Evolutionary conservation across 2,329 filamentous ascomycete genomes (phyloP), one percentile per base, ranked within the genome.

Genomic region (Orbilia javanica): DNA sequence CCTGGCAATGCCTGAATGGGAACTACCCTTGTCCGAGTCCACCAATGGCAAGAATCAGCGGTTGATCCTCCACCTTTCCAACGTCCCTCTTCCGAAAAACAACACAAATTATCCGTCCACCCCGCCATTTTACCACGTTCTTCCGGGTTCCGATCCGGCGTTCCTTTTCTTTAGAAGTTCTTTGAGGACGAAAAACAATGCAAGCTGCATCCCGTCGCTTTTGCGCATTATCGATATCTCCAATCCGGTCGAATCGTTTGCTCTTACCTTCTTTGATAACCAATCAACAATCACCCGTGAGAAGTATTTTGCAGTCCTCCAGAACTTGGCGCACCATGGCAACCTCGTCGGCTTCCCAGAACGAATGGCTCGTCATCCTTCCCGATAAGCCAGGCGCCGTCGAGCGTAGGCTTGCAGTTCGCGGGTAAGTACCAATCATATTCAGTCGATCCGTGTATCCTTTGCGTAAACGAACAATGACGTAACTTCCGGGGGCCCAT

Each of bases 351-450:
- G 10, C 5, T 36, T 55, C 52, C 15, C 50, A 79, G 18, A 79
- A 79, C 63, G 74, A 79, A 64, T 79, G 74, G 74, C 74, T 79
- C 36, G 74, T 79, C 62, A 73, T 79, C 42, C 62, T 73, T 15
- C 74, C 74, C 22, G 74, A 79, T 44, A 72, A 79, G 52, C 62
- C 74, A 8, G 74, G 72, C 22, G 67, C 74, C 13, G 63, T 79
- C 36, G 42, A 67, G 27, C 74, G 74, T 25, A 67, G 74, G 10
- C 74, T 79, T 44, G 67, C 44, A 2, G 68, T 79, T 55, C 67
- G 74, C 31, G 25, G 39, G 74, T 79, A 73, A 63, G 69, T 66
- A 31, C 39, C 15, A 18, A 13, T n/a, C 11, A 34, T 34, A 20
- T 34, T 20, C n/a, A 31, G 11, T n/a, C 5, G 0, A 46, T 34